Conservation (phyloP, 2,329 filamentous ascomycete genomes). For the Fonsecaea nubica region DNA sequence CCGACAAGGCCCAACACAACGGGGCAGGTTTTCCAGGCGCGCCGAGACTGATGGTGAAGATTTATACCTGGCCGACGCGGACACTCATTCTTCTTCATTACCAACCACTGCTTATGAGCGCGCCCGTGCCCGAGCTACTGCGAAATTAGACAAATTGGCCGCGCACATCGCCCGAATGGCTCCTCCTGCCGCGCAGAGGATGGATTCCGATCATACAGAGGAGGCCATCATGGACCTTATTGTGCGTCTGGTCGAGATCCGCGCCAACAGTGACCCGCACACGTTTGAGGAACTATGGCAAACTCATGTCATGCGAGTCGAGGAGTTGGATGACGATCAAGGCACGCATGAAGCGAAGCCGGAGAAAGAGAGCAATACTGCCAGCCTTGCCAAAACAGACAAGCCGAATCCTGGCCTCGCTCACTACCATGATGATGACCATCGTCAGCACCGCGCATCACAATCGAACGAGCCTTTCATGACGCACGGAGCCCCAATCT, state of each 20-base stretch:
- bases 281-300: slow-evolving; percentile 29
- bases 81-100: slow-evolving; percentile 4
- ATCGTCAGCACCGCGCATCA: not conserved
- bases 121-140: slow-evolving; percentile 4
- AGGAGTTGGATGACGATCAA: slow-evolving; percentile 25
- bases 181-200: not conserved
- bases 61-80: slow-evolving; percentile 9
- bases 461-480: slow-evolving; percentile 28
- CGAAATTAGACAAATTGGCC: slow-evolving; percentile 10
- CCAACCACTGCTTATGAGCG: not conserved
- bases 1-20: not conserved
- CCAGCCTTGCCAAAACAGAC: not conserved
- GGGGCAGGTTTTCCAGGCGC: not conserved
- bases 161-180: slow-evolving; percentile 2
- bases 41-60: slow-evolving; percentile 13
- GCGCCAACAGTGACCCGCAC: slow-evolving; percentile 23
- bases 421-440: not conserved
- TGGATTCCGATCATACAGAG: slow-evolving; percentile 26
- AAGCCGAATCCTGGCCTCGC: not conserved
- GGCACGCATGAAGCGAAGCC: not conserved
- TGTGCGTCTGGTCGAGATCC: slow-evolving; percentile 19
- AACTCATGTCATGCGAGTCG: slow-evolving; percentile 27
- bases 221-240: slow-evolving; percentile 31
- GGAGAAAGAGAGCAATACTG: not conserved
- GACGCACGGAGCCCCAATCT: slow-evolving; percentile 3